A percentile compares a stretch with the other conserved stretches of the same genome.
Conservation (phyloP, 305 asterid genomes). For the Stenogyne calaminthoides region DNA sequence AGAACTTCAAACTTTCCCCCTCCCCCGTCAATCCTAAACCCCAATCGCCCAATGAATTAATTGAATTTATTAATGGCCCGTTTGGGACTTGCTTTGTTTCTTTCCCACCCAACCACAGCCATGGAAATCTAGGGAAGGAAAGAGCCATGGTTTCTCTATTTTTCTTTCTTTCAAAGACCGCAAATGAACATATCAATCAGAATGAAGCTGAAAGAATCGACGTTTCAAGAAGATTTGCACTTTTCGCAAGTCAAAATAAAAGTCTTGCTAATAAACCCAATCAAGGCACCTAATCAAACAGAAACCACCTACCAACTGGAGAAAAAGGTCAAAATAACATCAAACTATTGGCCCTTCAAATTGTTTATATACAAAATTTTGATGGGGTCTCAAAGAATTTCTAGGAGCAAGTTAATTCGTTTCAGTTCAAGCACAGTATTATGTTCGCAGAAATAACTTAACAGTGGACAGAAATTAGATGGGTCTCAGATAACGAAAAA, state of each 20-base stretch:
- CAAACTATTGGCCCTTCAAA: slow-evolving; percentile 18
- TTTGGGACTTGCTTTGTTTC: slow-evolving; percentile 68
- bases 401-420: not conserved
- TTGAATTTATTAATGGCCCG: slow-evolving; percentile 55
- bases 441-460: slow-evolving; percentile 4
- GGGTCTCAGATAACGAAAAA: slow-evolving; percentile 24
- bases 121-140: slow-evolving; percentile 74
- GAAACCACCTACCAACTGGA: slow-evolving; percentile 28
- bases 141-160: slow-evolving; percentile 54
- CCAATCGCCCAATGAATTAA: slow-evolving; percentile 75
- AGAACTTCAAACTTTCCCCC: slow-evolving; percentile 60
- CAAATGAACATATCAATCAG: slow-evolving; percentile 19
- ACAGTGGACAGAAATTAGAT: slow-evolving; percentile 1
- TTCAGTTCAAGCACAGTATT: slow-evolving; percentile 17
- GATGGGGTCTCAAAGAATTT: slow-evolving; percentile 24
- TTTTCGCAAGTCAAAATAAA: slow-evolving; percentile 6
- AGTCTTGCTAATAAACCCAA: slow-evolving; percentile 27
- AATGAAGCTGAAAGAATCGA: slow-evolving; percentile 22
- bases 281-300: slow-evolving; percentile 32
- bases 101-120: slow-evolving; percentile 82
- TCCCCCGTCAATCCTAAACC: slow-evolving; percentile 71
- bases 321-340: slow-evolving; percentile 20
- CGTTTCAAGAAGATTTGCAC: slow-evolving; percentile 23
- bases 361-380: slow-evolving; percentile 5
- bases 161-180: slow-evolving; percentile 5